Base-by-base conservation (phyloP, 805 yeast genomes). In the Zygoascus ofunaensis region DNA sequence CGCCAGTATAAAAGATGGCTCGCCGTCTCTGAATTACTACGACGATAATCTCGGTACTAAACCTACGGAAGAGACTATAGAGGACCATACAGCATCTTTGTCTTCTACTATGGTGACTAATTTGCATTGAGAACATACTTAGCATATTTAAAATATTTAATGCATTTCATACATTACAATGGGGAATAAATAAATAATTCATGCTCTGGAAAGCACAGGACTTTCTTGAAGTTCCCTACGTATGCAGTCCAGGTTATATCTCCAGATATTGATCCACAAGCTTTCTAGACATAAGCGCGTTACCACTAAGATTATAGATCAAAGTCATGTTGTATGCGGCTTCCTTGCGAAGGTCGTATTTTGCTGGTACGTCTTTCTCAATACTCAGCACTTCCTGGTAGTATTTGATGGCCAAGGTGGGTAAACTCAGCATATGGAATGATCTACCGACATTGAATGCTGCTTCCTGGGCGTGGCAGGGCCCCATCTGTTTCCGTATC, bases 291-390 rank as follows among this genome's bases (percentile, higher is more conserved):
- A 80, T 66, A 43, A 64, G 64, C 10, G 76, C 65, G 57, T 89
- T 89, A 3, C 94, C 94, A 57, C 80, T 80, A 51, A 74, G 68
- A 46, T 78, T 79, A 62, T 86, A 90, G 20, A 90, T 82, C 54
- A 81, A 69, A 26, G 79, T 72, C 53, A 87, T 65, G 57, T 90
- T 90, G 57, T 89, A 87, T 1, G 97, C 97, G 0, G 96, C 84
- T 51, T 86, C 95, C 52, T 67, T 64, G 60, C 73, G 77, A 48
- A 89, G 57, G 58, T 81, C 85, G 40, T 73, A 77, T 40, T 75
- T 79, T 12, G 58, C 60, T n/a, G 72, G 71, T 5, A 58, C 51
- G 23, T 66, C 68, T 1, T 43, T 24, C 1, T 19, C 33, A 39
- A 60, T 64, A 26, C 49, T 59, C 37, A 87, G 61, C 1, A 84